Evolutionary conservation across 73 alveolate genomes (phyloP), one percentile per base, ranked within the genome.

Genomic region (Paramecium sonneborni): DNA sequence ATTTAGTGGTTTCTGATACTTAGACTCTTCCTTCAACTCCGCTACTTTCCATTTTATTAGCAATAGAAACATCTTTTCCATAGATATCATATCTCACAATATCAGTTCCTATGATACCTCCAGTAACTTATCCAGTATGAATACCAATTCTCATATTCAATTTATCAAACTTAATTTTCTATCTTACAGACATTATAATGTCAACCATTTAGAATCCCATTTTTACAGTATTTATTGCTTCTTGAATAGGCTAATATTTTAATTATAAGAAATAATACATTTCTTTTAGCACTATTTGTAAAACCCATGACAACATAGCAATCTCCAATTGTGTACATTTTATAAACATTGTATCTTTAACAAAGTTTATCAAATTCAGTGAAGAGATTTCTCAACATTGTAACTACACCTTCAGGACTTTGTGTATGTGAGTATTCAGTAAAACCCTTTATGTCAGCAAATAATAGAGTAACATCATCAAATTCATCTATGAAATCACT

Each of bases 121-220:
- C 93, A 34, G 67, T 85, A 8, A 85, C 93, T 20, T 46, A 39
- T 23, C 93, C 95, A 26, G 92, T 92, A 28, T 93, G 96, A n/a
- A 93, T 91, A 15, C 96, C 96, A 35, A 93, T 93, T 87, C 96
- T 89, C 96, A 93, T 93, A 30, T 93, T 88, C 21, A 92, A 92
- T 85, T 6, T 91, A 82, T 94, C 97, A 94, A 88, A 92, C 57
- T 94, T 94, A 15, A 94, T 96, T 85, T 93, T 58, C 76, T 88
- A 86, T 85, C 97, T 92, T 38, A 95, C 96, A 37, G 95, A 93
- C 79, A 93, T 94, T 5, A 95, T 95, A 24, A 95, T 95, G 57
- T 94, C 95, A 23, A 95, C 95, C 98, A 95, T 95, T 57, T 85
- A 92, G 72, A 93, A 95, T 70, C 97, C 98, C 97, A 95, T 94